phyloP scores from a whole-genome alignment of 768 basidiomycete genomes.

The Leucogyrophana mollusca region DNA sequence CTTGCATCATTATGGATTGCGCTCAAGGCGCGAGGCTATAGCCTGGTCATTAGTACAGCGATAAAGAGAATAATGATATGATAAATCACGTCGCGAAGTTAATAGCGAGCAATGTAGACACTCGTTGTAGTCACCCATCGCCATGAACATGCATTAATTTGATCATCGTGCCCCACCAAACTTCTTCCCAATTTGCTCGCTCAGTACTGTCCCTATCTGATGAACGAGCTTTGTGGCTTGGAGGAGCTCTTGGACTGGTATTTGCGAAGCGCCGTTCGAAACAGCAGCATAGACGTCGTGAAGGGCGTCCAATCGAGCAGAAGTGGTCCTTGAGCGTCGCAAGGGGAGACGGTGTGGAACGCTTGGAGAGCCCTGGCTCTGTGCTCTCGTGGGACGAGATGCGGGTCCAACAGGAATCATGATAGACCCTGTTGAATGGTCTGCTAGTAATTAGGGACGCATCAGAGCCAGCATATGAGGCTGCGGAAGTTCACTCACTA shows the following conservation, averaged over 20 bases:
- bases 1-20: too few species aligned
- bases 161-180: too few species aligned
- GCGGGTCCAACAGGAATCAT: background rate
- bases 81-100: too few species aligned
- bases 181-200: constrained; percentile 43
- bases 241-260: constrained; percentile 47
- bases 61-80: too few species aligned
- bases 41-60: too few species aligned
- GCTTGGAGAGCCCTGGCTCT: constrained; percentile 6
- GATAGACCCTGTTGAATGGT: constrained; percentile 1
- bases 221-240: constrained; percentile 45
- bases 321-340: constrained; percentile 37
- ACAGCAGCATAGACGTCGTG: constrained; percentile 44
- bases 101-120: too few species aligned
- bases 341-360: constrained; percentile 20
- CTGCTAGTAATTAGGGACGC: background rate
- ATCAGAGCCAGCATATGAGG: background rate
- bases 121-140: too few species aligned
- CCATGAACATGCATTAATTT: too few species aligned
- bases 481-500: constrained; percentile 6
- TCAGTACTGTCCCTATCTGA: constrained; percentile 44
- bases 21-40: too few species aligned
- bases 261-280: constrained; percentile 44
- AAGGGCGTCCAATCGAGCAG: constrained; percentile 42
- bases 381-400: constrained; percentile 8